Conservation (phyloP, 768 basidiomycete genomes). For the Hortiboletus flavorubellus region DNA sequence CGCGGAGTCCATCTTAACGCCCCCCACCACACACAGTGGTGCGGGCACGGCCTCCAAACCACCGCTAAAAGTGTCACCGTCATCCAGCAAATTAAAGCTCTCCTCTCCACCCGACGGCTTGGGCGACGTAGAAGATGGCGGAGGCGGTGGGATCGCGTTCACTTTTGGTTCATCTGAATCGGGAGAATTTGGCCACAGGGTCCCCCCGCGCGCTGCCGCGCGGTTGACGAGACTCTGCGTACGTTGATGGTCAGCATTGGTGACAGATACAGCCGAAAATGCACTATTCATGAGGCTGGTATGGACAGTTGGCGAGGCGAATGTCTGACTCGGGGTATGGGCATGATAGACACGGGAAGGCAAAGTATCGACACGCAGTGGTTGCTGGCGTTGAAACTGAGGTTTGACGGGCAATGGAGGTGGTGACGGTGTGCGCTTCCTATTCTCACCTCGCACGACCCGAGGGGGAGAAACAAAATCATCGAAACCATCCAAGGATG, state of each 20-base stretch:
- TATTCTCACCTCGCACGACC: background rate
- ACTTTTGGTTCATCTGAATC: conserved; percentile 20
- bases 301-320: conserved; percentile 9
- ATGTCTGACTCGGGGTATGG: conserved; percentile 19
- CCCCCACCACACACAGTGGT: background rate
- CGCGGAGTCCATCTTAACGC: background rate
- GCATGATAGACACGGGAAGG: conserved; percentile 15
- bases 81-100: conserved; percentile 20
- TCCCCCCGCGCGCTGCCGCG: conserved; percentile 47
- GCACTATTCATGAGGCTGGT: conserved; percentile 14
- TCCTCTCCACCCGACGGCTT: background rate
- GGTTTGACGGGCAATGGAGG: conserved; percentile 40
- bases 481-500: conserved; percentile 45
- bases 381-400: conserved; percentile 2
- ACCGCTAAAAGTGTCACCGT: background rate
- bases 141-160: conserved; percentile 28
- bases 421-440: conserved; percentile 45
- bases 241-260: conserved; percentile 49
- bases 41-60: background rate
- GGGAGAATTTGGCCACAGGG: conserved; percentile 36
- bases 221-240: conserved; percentile 55
- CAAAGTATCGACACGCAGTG: conserved; percentile 9
- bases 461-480: conserved; percentile 41
- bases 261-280: conserved; percentile 21
- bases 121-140: conserved; percentile 7